These are phyloP conservation scores for Phaeosphaeriaceae sp. DNA, from an alignment of 2,329 filamentous ascomycete species.

Conservation along the genomic window DNA sequence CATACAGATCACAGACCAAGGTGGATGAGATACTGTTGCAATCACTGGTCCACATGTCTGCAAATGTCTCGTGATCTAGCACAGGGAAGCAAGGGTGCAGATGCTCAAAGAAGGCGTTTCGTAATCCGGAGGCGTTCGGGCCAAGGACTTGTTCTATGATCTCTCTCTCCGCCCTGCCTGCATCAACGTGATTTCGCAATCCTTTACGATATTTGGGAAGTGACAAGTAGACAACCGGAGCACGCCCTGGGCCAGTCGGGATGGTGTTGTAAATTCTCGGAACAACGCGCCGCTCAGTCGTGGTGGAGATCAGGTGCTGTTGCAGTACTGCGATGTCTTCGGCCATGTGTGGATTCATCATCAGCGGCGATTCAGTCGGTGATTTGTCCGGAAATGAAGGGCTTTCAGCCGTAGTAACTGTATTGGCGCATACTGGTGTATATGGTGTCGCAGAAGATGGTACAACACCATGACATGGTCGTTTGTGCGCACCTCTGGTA, in stretches of 20 bases:
- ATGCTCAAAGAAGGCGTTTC: conserved; percentile 17
- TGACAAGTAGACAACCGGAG: conserved; percentile 26
- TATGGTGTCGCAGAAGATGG: too few relatives aligned
- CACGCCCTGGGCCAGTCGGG: conserved; percentile 17
- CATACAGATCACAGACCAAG: conserved; percentile 24
- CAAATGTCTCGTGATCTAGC: conserved; percentile 21
- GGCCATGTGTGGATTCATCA: conserved; percentile 30
- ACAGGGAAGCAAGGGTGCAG: conserved; percentile 29
- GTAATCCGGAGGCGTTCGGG: conserved; percentile 13
- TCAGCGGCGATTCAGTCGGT: too few relatives aligned
- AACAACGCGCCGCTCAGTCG: neutral
- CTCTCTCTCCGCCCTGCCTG: conserved; percentile 21
- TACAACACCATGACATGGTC: too few relatives aligned
- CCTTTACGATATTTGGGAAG: conserved; percentile 23
- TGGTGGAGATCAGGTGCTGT: conserved; percentile 20
- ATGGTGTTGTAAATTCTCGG: conserved; percentile 18
- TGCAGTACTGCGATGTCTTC: conserved; percentile 28
- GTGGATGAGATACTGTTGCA: conserved; percentile 21
- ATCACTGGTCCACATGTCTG: conserved; percentile 18
- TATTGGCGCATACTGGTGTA: conserved; percentile 15
- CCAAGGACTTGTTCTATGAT: conserved; percentile 25
- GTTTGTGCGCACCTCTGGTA: too few relatives aligned
- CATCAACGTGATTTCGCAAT: conserved; percentile 14
- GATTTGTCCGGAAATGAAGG: too few relatives aligned
- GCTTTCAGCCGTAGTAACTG: too few relatives aligned